Evolutionary conservation across 305 asterid genomes (phyloP).

Genomic region (Fraxinus sp.): DNA sequence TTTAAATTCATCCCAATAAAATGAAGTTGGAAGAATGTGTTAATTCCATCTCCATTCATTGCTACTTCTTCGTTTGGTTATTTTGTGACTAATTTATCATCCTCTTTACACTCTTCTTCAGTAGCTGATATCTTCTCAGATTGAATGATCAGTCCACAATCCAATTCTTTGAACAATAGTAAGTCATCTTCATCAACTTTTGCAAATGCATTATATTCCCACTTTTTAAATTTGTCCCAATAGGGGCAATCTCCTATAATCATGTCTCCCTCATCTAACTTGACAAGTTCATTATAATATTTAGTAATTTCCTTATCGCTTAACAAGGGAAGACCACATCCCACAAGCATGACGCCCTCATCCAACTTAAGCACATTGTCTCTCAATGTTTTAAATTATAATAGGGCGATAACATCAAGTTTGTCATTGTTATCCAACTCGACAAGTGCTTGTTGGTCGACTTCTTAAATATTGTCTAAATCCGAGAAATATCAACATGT

Average conservation of each 20-base stretch:
- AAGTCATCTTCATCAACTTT: background rate
- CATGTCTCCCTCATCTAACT: background rate
- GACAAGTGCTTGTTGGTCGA: background rate
- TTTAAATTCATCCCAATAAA: too few relatives aligned
- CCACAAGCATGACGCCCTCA: background rate
- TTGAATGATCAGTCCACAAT: too few relatives aligned
- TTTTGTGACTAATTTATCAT: too few relatives aligned
- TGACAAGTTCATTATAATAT: background rate
- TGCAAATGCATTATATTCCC: background rate
- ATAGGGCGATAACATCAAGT: background rate
- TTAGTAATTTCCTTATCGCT: background rate
- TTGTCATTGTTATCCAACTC: background rate
- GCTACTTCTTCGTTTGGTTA: too few relatives aligned
- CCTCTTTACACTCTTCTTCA: too few relatives aligned
- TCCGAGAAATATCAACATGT: background rate
- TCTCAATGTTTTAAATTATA: background rate
- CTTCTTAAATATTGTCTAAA: background rate
- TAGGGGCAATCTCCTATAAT: background rate
- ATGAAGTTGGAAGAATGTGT: too few relatives aligned
- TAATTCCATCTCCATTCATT: too few relatives aligned
- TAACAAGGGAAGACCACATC: background rate
- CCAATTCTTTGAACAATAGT: too few relatives aligned
- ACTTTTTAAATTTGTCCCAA: background rate
- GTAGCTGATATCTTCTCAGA: too few relatives aligned
- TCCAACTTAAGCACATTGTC: background rate